Conservation (phyloP, 2,329 filamentous ascomycete genomes). For the Nannizziopsis barbatae region DNA sequence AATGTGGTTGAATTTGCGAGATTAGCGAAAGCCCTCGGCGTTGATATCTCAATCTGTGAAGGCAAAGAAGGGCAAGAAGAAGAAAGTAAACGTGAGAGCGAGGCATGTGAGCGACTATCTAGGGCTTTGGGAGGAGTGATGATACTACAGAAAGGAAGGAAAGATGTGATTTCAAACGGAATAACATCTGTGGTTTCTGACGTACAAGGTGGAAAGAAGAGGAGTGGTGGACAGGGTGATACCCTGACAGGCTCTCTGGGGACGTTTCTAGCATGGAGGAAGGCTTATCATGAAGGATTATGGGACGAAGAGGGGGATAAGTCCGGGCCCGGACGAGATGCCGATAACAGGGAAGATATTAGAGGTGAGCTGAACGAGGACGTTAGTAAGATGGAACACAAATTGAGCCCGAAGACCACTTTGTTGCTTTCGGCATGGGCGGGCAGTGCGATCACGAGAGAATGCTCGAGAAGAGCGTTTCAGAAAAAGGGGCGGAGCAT, state of each 20-base stretch:
- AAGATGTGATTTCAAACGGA: conserved; percentile 76
- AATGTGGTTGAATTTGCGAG: conserved; percentile 89
- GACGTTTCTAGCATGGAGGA: conserved; percentile 78
- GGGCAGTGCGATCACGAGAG: conserved; percentile 76
- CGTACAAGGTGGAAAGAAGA: conserved; percentile 69
- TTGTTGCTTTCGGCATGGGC: conserved; percentile 73
- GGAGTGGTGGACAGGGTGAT: conserved; percentile 89
- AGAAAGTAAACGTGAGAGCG: conserved; percentile 22
- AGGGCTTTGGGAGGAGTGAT: conserved; percentile 75
- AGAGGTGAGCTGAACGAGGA: conserved; percentile 30
- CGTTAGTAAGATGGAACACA: conserved; percentile 29
- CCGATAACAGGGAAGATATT: conserved; percentile 32
- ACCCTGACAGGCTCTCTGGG: conserved; percentile 83
- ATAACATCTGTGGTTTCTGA: conserved; percentile 64
- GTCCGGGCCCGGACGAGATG: conserved; percentile 10
- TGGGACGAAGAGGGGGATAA: conserved; percentile 49
- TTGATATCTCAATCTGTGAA: conserved; percentile 45
- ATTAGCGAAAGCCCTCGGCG: conserved; percentile 61
- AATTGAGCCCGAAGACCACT: conserved; percentile 49
- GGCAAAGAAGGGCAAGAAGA: conserved; percentile 33
- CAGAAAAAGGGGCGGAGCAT: conserved; percentile 72
- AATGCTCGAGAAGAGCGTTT: conserved; percentile 81
- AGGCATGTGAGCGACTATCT: conserved; percentile 59
- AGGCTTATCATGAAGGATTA: conserved; percentile 70
- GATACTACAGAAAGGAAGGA: conserved; percentile 75